Base-by-base conservation (phyloP, 179 eudicot genomes). In the Nepenthes alata region DNA sequence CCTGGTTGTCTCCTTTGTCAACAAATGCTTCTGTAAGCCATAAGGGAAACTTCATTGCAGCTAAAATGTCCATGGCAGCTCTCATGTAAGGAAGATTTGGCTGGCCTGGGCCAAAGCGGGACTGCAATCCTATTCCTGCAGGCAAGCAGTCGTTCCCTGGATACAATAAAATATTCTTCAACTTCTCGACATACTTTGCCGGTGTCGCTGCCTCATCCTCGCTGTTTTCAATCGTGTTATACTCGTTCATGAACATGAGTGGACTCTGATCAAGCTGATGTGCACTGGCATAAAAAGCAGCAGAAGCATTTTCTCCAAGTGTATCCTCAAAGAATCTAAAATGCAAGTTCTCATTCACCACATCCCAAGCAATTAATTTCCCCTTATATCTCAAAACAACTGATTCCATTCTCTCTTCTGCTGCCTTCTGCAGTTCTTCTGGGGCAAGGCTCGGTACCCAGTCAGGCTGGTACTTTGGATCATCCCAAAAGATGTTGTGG, bases 1-100 rank as follows among this genome's bases (percentile, higher is more conserved):
- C 84, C 78, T 75, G 84, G 47, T 79, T 72, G 16, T 70, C 72
- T 37, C 80, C 77, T 36, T 64, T 61, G 53, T 66, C 77, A 25
- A 82, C 72, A 61, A 76, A 82, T 10, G 81, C 44, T 55, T 86
- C 94, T 7, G 94, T 86, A n/a, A 86, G 66, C 94, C 94, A 86
- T 25, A 80, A 62, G 5, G 89, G 87, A 67, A 76, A 51, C n/a
- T 72, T 72, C 38, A 80, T 62, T 35, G 74, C 67, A 41, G 71
- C 83, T 48, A 86, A 72, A 54, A 45, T 65, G 47, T 86, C 94
- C 61, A 86, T 58, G 35, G 68, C 76, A 1, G 89, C 80, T 60
- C 94, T 66, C 75, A 84, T 79, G 69, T 81, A 78, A 39, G 80
- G 81, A 39, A 84, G 55, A 59, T 79, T 81, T 1, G 87, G 87